Base-by-base conservation (phyloP, 2,329 filamentous ascomycete species). In the Zymoseptoria passerinii region DNA sequence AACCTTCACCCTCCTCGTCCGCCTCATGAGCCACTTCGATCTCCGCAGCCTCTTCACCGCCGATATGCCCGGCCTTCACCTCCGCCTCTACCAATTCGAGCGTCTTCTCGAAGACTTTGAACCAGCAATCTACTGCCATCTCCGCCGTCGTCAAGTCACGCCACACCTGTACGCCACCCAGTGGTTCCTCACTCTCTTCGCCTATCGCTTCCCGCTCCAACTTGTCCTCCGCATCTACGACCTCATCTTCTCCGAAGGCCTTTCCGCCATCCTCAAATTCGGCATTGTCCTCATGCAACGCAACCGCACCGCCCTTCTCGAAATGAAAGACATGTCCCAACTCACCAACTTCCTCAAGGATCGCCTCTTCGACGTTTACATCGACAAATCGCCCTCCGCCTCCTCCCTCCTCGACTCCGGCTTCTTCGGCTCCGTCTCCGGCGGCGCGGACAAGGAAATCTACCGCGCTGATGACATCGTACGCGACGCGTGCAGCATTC, bases 151-250 rank as follows among this genome's bases (percentile, higher is more conserved):
- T 57, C 87, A 90, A 64, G 94, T 99, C 56, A 88, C 88, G 8
- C 88, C 94, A 0, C 90, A 96, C 70, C 81, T 99, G 8, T 99
- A 99, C 71, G 94, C 94, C 50, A 99, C 94, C 0, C 94, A 99
- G 73, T 99, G 94, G 94, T 99, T 99, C 75, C 81, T 99, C 53
- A 99, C 94, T 0, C 81, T 99, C n/a, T 99, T 99, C 71, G 91
- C 92, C 29, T 99, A 99, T 73, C 89, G 95, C 49, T 99, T 99
- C 73, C 94, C 94, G 8, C 81, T 99, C 7, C 94, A 99, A 71
- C 84, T 99, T 8, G 94, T 99, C 6, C 85, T 99, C 58, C 89
- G 94, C 29, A 95, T 99, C 54, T 99, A 97, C 74, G 94, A 99
- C 71, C 78, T 99, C 57, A 94, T 99, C 54, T 80, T 99, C 18